Conservation (phyloP, 768 basidiomycete genomes). For the Tulasnella calospora region DNA sequence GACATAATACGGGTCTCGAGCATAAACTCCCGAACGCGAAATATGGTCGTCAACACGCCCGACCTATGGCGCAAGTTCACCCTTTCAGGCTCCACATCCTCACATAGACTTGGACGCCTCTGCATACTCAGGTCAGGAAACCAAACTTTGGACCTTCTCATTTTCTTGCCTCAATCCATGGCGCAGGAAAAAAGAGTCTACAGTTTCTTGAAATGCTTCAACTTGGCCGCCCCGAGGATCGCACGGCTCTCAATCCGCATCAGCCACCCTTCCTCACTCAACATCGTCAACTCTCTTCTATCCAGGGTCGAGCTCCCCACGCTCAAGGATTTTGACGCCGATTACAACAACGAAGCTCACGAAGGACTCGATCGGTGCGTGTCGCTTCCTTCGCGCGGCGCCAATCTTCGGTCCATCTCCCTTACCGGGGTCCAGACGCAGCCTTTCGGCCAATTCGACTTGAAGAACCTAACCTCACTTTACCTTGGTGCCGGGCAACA, state of each 20-base stretch:
- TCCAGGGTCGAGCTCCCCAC: background rate
- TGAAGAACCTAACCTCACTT: background rate
- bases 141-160: background rate
- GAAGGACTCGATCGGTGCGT: background rate
- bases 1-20: background rate
- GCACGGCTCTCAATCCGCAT: background rate
- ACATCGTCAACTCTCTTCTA: background rate
- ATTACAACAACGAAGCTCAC: background rate
- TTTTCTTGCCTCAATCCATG: background rate
- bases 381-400: background rate
- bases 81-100: background rate
- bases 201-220: background rate
- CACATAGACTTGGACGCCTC: background rate
- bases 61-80: background rate
- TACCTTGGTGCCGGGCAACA: background rate
- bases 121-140: background rate
- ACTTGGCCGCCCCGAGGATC: background rate
- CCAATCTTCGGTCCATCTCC: background rate
- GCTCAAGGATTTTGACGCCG: background rate
- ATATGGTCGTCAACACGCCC: background rate
- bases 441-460: background rate
- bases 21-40: background rate
- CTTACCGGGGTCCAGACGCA: background rate
- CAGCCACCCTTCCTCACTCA: background rate
- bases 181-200: background rate